Conservation (phyloP, 805 yeast species). For the Monosporozyma yasuniensis region DNA sequence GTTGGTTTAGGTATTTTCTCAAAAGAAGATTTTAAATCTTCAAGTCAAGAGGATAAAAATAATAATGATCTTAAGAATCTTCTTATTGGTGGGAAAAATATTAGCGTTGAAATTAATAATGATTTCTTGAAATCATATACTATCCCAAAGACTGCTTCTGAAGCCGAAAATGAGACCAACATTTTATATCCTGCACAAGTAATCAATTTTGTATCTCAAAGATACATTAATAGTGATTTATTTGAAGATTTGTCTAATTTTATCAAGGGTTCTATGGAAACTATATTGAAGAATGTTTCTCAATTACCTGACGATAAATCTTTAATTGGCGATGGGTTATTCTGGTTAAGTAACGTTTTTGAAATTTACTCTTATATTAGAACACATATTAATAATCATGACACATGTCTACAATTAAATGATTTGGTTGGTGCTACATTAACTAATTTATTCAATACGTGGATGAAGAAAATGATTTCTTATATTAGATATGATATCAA, state of each 20-base stretch:
- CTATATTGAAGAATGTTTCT: slow-evolving; percentile 76
- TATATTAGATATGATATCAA: slow-evolving; percentile 4
- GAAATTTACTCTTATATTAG: not conserved
- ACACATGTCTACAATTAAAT: not conserved
- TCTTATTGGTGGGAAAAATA: slow-evolving; percentile 54
- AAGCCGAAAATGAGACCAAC: slow-evolving; percentile 55
- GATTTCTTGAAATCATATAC: slow-evolving; percentile 74
- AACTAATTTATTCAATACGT: slow-evolving; percentile 3
- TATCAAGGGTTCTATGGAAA: slow-evolving; percentile 75
- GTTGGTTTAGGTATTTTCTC: slow-evolving; percentile 23
- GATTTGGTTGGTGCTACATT: not conserved
- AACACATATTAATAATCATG: not conserved
- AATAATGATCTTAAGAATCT: slow-evolving; percentile 63
- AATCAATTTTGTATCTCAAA: not conserved
- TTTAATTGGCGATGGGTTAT: slow-evolving; percentile 3
- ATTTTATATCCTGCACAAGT: not conserved
- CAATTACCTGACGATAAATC: slow-evolving; percentile 28
- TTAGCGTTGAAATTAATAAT: slow-evolving; percentile 75
- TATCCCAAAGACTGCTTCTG: slow-evolving; percentile 78
- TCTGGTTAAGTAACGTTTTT: slow-evolving; percentile 4
- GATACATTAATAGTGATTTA: not conserved
- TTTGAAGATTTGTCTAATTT: slow-evolving; percentile 58
- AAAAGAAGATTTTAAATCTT: slow-evolving; percentile 13
- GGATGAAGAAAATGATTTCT: slow-evolving; percentile 7
- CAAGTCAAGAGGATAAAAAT: slow-evolving; percentile 28